These are phyloP conservation scores for Prunus fruticosa DNA, from an alignment of 306 rosid genomes.

Conservation along the genomic window DNA sequence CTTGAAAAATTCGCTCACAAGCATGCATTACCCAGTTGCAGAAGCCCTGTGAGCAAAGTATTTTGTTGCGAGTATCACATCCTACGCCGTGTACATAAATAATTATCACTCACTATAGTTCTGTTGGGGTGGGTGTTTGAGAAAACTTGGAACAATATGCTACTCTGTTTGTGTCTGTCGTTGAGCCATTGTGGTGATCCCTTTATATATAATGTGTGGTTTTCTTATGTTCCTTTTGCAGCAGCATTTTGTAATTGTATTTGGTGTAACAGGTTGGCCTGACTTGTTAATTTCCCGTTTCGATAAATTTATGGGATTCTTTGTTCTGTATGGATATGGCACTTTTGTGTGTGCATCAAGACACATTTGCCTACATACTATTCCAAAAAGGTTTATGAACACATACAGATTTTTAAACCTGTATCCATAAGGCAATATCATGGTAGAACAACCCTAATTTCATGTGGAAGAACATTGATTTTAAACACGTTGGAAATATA, in stretches of 20 bases:
- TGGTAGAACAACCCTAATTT: neutral
- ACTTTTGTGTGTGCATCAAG: too few species aligned
- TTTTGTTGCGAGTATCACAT: conserved; percentile 10
- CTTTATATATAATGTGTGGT: neutral
- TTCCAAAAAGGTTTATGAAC: neutral
- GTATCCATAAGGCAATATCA: neutral
- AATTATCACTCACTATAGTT: neutral
- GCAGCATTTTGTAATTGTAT: neutral
- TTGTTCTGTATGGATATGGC: too few species aligned
- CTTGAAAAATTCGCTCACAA: conserved; percentile 43
- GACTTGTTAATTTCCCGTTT: neutral
- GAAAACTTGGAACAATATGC: neutral
- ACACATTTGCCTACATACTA: neutral
- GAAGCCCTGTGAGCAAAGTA: conserved; percentile 56
- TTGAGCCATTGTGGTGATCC: neutral
- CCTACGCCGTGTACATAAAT: conserved; percentile 35
- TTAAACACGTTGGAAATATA: too few species aligned
- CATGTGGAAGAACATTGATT: neutral
- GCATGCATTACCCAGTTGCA: conserved; percentile 58
- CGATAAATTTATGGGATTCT: neutral
- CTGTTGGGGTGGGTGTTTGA: neutral
- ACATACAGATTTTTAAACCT: neutral
- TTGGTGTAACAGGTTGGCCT: neutral
- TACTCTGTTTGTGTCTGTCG: neutral
- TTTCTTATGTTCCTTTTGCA: neutral